Conservation (phyloP, 768 basidiomycete genomes). For the Phaeotremella fagi region DNA sequence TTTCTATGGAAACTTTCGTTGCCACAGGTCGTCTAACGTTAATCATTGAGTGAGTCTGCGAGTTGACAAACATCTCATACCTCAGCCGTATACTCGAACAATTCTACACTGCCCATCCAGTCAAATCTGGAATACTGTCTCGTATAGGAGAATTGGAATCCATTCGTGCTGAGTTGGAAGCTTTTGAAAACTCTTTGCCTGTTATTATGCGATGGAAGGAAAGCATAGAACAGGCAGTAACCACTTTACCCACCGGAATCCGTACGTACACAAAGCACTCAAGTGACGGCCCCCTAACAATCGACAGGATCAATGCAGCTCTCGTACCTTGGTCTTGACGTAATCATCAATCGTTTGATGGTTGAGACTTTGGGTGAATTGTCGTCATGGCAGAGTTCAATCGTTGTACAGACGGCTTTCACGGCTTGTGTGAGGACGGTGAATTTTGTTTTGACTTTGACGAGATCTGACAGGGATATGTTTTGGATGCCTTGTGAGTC, state of each 20-base stretch:
- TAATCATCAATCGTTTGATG: background rate
- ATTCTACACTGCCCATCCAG: constrained; percentile 4
- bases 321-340: constrained; percentile 4
- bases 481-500: constrained; percentile 26
- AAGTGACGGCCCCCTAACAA: background rate
- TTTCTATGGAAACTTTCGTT: constrained; percentile 16
- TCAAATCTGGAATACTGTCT: background rate
- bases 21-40: constrained; percentile 10
- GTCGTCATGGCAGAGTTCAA: background rate
- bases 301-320: constrained; percentile 5
- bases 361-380: background rate
- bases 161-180: background rate
- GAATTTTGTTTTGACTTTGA: constrained; percentile 7
- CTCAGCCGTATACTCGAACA: constrained; percentile 5
- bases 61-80: background rate
- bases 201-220: background rate
- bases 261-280: background rate
- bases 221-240: background rate
- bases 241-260: background rate
- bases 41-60: constrained; percentile 11
- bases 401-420: constrained; percentile 1
- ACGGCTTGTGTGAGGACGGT: constrained; percentile 3
- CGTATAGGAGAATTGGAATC: background rate
- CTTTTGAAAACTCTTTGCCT: background rate
- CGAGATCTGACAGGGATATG: constrained; percentile 2